phyloP scores from a whole-genome alignment of 2,329 filamentous ascomycete species.

The Fusarium veterinarium region DNA sequence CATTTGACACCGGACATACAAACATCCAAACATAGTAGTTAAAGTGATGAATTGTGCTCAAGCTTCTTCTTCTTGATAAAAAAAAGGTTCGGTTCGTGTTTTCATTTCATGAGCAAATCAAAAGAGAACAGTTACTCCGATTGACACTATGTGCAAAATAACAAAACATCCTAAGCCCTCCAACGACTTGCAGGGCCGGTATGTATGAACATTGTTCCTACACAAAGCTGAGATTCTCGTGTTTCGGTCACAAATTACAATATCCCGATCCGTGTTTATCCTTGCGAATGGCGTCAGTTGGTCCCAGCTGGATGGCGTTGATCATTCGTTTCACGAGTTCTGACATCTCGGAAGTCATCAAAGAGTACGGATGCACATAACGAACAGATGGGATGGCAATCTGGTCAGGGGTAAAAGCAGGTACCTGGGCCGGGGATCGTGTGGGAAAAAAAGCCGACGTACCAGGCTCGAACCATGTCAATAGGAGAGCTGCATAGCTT shows the following conservation, averaged over 20 bases:
- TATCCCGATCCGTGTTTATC: neutral
- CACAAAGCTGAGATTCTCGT: neutral
- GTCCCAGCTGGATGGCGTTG: slow-evolving; percentile 11
- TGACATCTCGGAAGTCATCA: neutral
- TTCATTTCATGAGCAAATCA: neutral
- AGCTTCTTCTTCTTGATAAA: neutral
- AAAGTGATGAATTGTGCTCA: neutral
- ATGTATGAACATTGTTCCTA: neutral
- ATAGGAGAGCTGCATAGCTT: slow-evolving; percentile 11
- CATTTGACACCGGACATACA: neutral
- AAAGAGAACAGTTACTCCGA: neutral
- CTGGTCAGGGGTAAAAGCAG: slow-evolving; percentile 22
- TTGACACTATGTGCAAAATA: neutral
- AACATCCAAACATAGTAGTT: neutral
- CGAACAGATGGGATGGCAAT: slow-evolving; percentile 4
- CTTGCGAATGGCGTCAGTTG: slow-evolving; percentile 31
- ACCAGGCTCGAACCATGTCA: slow-evolving; percentile 36
- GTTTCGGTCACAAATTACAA: neutral
- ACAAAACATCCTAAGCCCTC: neutral
- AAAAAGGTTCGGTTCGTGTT: too few relatives aligned
- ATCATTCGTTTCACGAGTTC: slow-evolving; percentile 8
- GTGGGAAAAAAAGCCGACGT: slow-evolving; percentile 10
- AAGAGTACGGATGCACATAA: slow-evolving; percentile 15
- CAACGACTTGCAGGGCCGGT: neutral
- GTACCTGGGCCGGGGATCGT: slow-evolving; percentile 18